Evolutionary conservation across 2,329 filamentous ascomycete genomes (phyloP).

Genomic region (Chlorencoelia australis): DNA sequence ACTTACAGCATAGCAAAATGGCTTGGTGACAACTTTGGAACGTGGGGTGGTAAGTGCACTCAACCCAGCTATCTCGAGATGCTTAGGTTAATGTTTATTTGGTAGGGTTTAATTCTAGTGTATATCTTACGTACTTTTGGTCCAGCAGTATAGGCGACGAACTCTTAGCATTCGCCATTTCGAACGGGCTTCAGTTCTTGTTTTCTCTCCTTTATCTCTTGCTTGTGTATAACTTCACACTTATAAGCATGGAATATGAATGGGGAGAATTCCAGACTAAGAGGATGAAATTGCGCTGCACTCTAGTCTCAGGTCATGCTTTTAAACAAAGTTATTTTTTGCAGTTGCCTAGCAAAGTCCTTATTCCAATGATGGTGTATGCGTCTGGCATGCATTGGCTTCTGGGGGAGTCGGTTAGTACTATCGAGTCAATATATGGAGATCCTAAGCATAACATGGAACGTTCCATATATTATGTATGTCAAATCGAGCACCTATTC

Average conservation of each 20-base stretch:
- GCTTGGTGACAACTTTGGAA: conserved; percentile 8
- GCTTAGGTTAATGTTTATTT: too few relatives aligned
- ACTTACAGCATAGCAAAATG: background rate
- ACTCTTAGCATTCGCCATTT: conserved; percentile 14
- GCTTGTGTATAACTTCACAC: conserved; percentile 15
- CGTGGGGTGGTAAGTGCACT: conserved; percentile 10
- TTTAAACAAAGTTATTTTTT: conserved; percentile 17
- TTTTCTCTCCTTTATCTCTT: conserved; percentile 14
- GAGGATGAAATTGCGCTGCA: conserved; percentile 10
- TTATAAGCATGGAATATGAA: conserved; percentile 19
- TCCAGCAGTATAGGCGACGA: conserved; percentile 11
- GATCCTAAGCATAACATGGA: conserved; percentile 10
- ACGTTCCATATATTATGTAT: conserved; percentile 12
- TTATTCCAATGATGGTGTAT: conserved; percentile 13
- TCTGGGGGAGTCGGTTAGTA: conserved; percentile 13
- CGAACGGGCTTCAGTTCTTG: conserved; percentile 16
- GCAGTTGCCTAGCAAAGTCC: conserved; percentile 11
- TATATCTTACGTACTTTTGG: conserved; percentile 7
- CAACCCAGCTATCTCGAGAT: too few relatives aligned
- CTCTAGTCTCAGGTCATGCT: conserved; percentile 10
- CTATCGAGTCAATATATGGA: conserved; percentile 13
- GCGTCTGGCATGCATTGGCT: conserved; percentile 17
- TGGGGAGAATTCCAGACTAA: conserved; percentile 14
- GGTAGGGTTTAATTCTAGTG: conserved; percentile 11
- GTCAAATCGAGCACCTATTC: background rate